Evolutionary conservation across 352 stramenopile genomes (phyloP).

Genomic region (Globisporangium acanthophoron): DNA sequence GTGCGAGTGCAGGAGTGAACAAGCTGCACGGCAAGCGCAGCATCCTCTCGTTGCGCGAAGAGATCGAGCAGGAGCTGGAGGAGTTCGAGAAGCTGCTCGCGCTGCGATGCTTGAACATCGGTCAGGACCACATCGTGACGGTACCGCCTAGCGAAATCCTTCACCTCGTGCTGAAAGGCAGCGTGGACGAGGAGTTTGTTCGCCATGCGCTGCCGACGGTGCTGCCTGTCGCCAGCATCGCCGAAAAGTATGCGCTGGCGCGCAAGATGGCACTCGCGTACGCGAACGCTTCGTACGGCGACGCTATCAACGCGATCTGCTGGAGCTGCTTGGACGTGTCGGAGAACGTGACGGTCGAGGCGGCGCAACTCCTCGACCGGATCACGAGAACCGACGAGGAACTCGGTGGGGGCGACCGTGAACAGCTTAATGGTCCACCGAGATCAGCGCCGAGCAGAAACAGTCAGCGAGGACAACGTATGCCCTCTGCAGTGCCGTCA

Average conservation of each 20-base stretch:
- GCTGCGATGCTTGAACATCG: conserved; percentile 56
- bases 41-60: conserved; percentile 45
- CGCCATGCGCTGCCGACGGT: conserved; percentile 52
- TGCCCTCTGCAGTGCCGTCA: conserved; percentile 5
- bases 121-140: conserved; percentile 28
- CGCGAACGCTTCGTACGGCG: conserved; percentile 43
- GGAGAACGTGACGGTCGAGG: conserved; percentile 62
- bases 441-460: background rate
- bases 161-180: conserved; percentile 44
- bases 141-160: conserved; percentile 53
- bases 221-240: conserved; percentile 49
- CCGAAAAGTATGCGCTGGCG: conserved; percentile 49
- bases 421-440: background rate
- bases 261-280: conserved; percentile 47
- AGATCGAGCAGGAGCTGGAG: conserved; percentile 66
- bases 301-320: conserved; percentile 60
- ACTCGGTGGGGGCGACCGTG: background rate
- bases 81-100: conserved; percentile 60
- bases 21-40: conserved; percentile 41
- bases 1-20: conserved; percentile 34
- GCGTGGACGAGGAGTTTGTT: conserved; percentile 51
- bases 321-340: conserved; percentile 65
- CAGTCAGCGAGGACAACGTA: background rate
- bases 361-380: conserved; percentile 50
- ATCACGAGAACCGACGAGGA: conserved; percentile 27